Base-by-base conservation (phyloP, 441 rosid species). In the Bocquillonia castaneifolia region DNA sequence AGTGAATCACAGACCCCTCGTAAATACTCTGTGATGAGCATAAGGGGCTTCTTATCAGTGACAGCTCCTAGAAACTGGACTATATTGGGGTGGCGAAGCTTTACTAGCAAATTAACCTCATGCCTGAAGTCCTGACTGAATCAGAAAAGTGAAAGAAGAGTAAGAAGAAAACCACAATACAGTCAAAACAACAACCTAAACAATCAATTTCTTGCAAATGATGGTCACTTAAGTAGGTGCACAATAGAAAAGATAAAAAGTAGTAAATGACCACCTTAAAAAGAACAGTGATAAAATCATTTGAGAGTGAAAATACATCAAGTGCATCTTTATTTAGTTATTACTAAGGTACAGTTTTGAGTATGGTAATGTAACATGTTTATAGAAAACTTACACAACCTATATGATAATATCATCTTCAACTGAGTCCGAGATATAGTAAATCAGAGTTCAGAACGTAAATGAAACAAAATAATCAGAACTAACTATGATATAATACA, bases 11-110 rank as follows among this genome's bases (percentile, higher is more conserved):
- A 67, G 85, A 92, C 99, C 92, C 99, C 99, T 72, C 97, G 85
- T 52, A 92, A 79, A 81, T 87, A 92, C 69, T 94, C 99, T 0
- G 98, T 94, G 64, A 94, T 92, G 77, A 94, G 79, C 99, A 94
- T 92, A 72, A 92, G 94, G 22, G 99, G 99, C 86, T 94, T 94
- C 88, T 82, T 88, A 74, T 94, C 96, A 0, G 99, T 92, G 74
- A 92, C 99, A 26, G 99, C 99, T 79, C 99, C 99, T 67, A 94
- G 85, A 81, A 94, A 94, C 70, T 94, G 98, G 63, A 94, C 98
- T 76, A 92, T 82, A 74, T 94, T 94, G 10, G 97, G 97, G 78
- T 94, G 97, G 53, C 97, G 94, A 81, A 94, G 99, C 88, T 94
- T 92, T 74, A 94, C 99, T 60, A 94, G 89, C 83, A 94, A 82